Base-by-base conservation (phyloP, 345 rosid genomes). In the Viola odorata region DNA sequence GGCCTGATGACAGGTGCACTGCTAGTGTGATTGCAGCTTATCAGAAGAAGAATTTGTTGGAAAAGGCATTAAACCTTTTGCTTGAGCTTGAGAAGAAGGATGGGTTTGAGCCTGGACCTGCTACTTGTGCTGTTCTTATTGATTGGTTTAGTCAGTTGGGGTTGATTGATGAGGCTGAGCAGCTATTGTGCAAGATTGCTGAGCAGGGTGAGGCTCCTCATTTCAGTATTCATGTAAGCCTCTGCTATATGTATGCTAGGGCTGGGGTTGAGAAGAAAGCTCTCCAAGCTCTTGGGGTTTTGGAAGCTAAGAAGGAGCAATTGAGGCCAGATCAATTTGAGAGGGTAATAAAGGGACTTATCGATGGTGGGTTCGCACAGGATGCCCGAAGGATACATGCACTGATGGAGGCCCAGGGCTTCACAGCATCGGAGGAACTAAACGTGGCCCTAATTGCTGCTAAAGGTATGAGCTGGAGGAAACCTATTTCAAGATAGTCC, bases 121-220 rank as follows among this genome's bases (percentile, higher is more conserved):
- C 77, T 58, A 94, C 97, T 14, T 78, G 75, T 63, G 62, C 86
- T 5, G 88, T 81, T 70, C 84, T 94, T 61, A 73, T 94, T 40
- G 92, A 86, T 69, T 91, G 96, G 95, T 59, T 91, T 69, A 77
- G 88, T 51, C 78, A 51, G 64, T 63, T 94, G 67, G 86, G 72
- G 73, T 71, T 91, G 69, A 62, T 86, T 42, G 95, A 91, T 38
- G 99, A 91, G 83, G 89, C 84, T 0, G 97, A 94, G 82, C 84
- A 86, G 69, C 73, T 84, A 37, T 53, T 86, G 76, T 78, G 65
- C 2, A 91, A 84, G 78, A 84, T 91, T 37, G 81, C 89, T n/a
- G 82, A 75, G 73, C 82, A 48, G 68, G 97, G 96, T 13, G 92
- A 91, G 72, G 84, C 77, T 53, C 91, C 92, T 68, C 80, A 91